Conservation (phyloP, 257 asterid genomes). For the Rubia yunnanensis region DNA sequence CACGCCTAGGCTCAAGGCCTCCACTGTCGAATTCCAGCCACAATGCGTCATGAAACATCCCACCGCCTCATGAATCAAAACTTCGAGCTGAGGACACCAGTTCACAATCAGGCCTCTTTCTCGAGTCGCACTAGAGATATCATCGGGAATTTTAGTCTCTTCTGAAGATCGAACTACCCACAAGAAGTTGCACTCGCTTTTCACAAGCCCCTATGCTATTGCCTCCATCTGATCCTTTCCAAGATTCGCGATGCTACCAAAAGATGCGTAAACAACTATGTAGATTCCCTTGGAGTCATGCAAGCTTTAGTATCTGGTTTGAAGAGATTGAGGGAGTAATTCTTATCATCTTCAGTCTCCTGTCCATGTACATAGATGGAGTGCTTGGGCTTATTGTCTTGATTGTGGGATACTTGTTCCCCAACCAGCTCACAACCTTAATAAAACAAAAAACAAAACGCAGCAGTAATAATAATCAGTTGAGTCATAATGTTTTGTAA, state of each 20-base stretch:
- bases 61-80: conserved; percentile 16
- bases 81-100: conserved; percentile 28
- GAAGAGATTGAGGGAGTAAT: conserved; percentile 18
- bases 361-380: conserved; percentile 18
- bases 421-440: not conserved
- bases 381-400: conserved; percentile 22
- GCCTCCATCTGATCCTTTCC: conserved; percentile 15
- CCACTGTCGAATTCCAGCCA: conserved; percentile 26
- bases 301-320: conserved; percentile 2
- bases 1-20: conserved; percentile 27
- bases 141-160: conserved; percentile 10
- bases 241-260: conserved; percentile 17
- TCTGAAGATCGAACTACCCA: conserved; percentile 19
- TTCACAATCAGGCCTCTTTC: conserved; percentile 18
- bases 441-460: not conserved
- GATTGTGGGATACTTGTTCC: not conserved
- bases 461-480: not conserved
- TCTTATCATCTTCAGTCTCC: conserved; percentile 11
- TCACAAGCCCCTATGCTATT: conserved; percentile 9
- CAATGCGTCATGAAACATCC: conserved; percentile 28
- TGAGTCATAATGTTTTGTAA: not conserved
- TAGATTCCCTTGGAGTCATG: conserved; percentile 12
- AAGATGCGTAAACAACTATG: conserved; percentile 19
- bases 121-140: not conserved
- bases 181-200: conserved; percentile 14